These are phyloP conservation scores for Lichtheimia hyalospora DNA, from an alignment of 371 early-diverging fungal genomes.

Conservation along the genomic window DNA sequence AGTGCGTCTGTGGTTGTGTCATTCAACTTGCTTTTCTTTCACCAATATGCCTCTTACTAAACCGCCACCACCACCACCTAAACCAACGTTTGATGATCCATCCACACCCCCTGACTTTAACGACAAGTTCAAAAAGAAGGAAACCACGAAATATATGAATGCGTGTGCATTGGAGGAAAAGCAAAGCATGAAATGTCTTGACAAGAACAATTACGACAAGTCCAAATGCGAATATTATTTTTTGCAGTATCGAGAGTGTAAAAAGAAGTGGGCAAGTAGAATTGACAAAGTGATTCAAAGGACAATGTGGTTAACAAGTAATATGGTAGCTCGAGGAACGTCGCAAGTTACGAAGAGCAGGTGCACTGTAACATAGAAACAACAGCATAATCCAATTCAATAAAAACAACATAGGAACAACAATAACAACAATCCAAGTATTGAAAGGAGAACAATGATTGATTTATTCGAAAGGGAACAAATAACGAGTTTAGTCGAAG, in stretches of 20 bases:
- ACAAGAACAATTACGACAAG: slow-evolving; percentile 63
- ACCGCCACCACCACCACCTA: slow-evolving; percentile 50
- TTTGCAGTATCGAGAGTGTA: slow-evolving; percentile 66
- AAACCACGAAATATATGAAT: slow-evolving; percentile 62
- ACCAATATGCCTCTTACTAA: slow-evolving; percentile 42
- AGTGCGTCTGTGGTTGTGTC: too few relatives aligned
- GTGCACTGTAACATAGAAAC: slow-evolving; percentile 24
- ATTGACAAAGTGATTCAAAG: too few relatives aligned
- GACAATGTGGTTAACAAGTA: too few relatives aligned
- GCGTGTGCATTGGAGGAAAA: slow-evolving; percentile 64
- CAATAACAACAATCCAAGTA: not conserved
- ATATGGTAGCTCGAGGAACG: slow-evolving; percentile 34
- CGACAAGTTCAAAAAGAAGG: slow-evolving; percentile 53
- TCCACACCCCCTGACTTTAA: slow-evolving; percentile 56
- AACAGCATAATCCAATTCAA: not conserved
- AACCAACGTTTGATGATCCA: slow-evolving; percentile 44
- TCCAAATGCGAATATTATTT: slow-evolving; percentile 58
- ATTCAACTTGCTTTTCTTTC: too few relatives aligned
- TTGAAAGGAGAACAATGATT: slow-evolving; percentile 6
- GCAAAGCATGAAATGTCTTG: slow-evolving; percentile 64
- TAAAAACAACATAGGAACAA: not conserved
- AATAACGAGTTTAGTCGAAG: slow-evolving; percentile 69
- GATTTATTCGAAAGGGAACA: not conserved
- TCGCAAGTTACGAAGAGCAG: slow-evolving; percentile 37
- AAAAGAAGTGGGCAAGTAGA: slow-evolving; percentile 63